A percentile compares a stretch with the other conserved stretches of the same genome.
Evolutionary conservation across 768 basidiomycete genomes (phyloP).

Genomic region (Amanita inopinata): DNA sequence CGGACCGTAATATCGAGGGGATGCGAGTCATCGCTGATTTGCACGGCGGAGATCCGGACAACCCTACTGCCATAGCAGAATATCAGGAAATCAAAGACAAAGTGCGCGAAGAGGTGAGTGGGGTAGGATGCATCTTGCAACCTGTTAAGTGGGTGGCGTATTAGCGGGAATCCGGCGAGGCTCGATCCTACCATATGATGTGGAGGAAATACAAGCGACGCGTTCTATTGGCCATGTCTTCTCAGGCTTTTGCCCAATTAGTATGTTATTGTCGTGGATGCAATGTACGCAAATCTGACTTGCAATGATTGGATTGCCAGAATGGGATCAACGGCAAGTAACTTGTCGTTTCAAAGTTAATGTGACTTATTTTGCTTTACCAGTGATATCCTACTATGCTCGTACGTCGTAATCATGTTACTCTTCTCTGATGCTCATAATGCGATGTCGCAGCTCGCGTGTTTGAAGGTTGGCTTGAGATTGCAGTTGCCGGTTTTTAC

Average conservation of each 20-base stretch:
- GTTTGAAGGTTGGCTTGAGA: slow-evolving; percentile 62
- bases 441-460: slow-evolving; percentile 51
- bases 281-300: too few relatives aligned
- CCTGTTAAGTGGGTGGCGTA: not conserved
- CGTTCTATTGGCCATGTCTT: slow-evolving; percentile 89
- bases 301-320: slow-evolving; percentile 26
- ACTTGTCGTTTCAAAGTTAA: slow-evolving; percentile 8
- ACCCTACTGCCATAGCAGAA: slow-evolving; percentile 67
- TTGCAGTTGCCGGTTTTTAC: slow-evolving; percentile 7
- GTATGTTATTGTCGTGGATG: slow-evolving; percentile 47
- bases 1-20: slow-evolving; percentile 73
- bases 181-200: slow-evolving; percentile 68
- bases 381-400: slow-evolving; percentile 91
- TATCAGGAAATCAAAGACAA: slow-evolving; percentile 84
- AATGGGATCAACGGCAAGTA: slow-evolving; percentile 86
- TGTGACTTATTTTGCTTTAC: not conserved
- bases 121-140: not conserved
- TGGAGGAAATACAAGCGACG: slow-evolving; percentile 83
- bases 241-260: slow-evolving; percentile 91
- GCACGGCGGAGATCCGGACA: slow-evolving; percentile 69
- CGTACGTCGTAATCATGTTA: slow-evolving; percentile 41
- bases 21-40: slow-evolving; percentile 82
- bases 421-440: not conserved
- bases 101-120: slow-evolving; percentile 55
- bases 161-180: slow-evolving; percentile 70